Evolutionary conservation across 345 rosid genomes (phyloP).

Genomic region (Theobroma cacao): DNA sequence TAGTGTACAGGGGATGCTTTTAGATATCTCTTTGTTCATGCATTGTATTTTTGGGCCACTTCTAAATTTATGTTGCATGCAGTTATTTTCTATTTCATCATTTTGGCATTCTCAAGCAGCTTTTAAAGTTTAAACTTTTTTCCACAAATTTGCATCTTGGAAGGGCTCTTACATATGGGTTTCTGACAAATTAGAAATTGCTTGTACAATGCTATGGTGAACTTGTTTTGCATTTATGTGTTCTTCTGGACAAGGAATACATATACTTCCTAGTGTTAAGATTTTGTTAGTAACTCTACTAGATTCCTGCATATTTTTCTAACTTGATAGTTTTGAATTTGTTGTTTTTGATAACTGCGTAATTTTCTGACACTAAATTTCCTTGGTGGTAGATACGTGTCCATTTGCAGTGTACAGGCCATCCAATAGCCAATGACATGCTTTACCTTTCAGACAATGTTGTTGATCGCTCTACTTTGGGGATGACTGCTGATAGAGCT

Average conservation of each 20-base stretch:
- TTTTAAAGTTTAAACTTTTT: background rate
- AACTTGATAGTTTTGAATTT: background rate
- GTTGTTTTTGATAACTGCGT: background rate
- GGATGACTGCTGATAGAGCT: slow-evolving; percentile 55
- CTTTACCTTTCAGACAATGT: slow-evolving; percentile 60
- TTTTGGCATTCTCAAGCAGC: background rate
- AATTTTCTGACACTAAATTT: background rate
- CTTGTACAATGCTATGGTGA: background rate
- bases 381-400: slow-evolving; percentile 67
- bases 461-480: slow-evolving; percentile 35
- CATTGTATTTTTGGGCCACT: background rate
- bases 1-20: background rate
- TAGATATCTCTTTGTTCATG: background rate
- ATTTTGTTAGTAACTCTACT: background rate
- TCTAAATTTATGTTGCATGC: background rate
- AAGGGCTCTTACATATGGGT: background rate
- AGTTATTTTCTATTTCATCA: background rate
- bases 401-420: slow-evolving; percentile 76
- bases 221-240: background rate
- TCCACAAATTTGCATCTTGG: background rate
- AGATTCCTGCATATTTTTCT: background rate
- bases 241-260: background rate
- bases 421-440: slow-evolving; percentile 89
- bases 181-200: background rate
- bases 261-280: background rate